Conservation (phyloP, 768 basidiomycete species). For the Lactifluus subvellereus region DNA sequence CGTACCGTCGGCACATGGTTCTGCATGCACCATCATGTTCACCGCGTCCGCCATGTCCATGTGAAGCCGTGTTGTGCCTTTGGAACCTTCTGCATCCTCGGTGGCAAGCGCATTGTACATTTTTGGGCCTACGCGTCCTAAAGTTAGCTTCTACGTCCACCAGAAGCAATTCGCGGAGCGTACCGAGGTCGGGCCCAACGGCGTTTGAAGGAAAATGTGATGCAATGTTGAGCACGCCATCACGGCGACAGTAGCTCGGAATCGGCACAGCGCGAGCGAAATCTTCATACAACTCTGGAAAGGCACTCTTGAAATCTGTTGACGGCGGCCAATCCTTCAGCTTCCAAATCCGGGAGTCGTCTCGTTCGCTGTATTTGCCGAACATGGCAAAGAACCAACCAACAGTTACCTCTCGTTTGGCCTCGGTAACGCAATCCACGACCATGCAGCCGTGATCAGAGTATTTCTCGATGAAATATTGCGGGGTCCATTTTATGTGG, state of each 20-base stretch:
- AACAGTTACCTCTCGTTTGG: conserved; percentile 16
- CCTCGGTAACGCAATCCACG: conserved; percentile 31
- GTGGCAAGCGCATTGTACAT: conserved; percentile 91
- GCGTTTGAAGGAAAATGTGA: conserved; percentile 84
- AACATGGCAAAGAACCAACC: conserved; percentile 20
- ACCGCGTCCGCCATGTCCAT: conserved; percentile 95
- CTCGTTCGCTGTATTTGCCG: conserved; percentile 33
- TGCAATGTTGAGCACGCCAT: conserved; percentile 82
- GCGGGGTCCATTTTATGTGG: conserved; percentile 72
- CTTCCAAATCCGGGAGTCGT: conserved; percentile 54
- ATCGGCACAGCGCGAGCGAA: conserved; percentile 80
- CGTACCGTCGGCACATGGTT: conserved; percentile 45
- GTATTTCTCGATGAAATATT: conserved; percentile 68
- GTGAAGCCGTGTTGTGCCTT: conserved; percentile 83
- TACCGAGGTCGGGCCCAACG: conserved; percentile 74
- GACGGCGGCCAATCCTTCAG: conserved; percentile 80
- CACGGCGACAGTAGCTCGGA: conserved; percentile 81
- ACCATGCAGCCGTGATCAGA: conserved; percentile 60
- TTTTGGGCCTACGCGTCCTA: conserved; percentile 65
- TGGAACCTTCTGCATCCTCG: conserved; percentile 56
- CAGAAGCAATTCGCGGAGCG: conserved; percentile 18
- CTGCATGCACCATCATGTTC: conserved; percentile 81
- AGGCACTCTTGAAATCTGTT: conserved; percentile 73
- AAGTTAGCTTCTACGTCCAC: background rate
- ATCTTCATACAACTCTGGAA: conserved; percentile 82